Base-by-base conservation (phyloP, 306 rosid species). In the Citrullus amarus region DNA sequence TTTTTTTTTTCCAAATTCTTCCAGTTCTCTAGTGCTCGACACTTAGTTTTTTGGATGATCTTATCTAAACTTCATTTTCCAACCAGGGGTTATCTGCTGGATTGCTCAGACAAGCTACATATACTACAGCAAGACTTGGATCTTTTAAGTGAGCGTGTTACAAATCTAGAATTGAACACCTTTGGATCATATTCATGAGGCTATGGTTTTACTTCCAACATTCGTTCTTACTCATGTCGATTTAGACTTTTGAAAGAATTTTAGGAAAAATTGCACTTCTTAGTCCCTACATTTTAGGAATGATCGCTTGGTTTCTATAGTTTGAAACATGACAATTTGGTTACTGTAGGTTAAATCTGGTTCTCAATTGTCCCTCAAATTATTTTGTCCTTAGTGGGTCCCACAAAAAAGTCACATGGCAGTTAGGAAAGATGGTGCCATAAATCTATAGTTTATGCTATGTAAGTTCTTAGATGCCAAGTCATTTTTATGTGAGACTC, bases 101-200 rank as follows among this genome's bases (percentile, higher is more conserved):
- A 77, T 78, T 94, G 38, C 92, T 94, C 78, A 90, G 98, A 83
- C 98, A 94, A 83, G 98, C 98, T 77, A 94, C 98, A 1, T 94
- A 94, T 84, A 94, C 98, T 83, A 94, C 97, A 57, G 95, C 98
- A 46, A 93, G 98, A 9, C 98, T 94, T 81, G 98, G 98, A 84
- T 85, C 98, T 34, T 94, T 94, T 83, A 92, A 63, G 97, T 90
- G 83, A 90, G 96, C 78, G 50, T 69, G 41, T 84, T 54, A 36
- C 22, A 30, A 67, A 38, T 39, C 63, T 58, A 34, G 34, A 76
- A 76, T 56, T 57, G 34, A 56, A 76, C 16, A 38, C 22, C 28
- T 30, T 8, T 74, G 62, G 46, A 51, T 30, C 41, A 56, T 53
- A 53, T 38, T 50, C 22, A 53, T 66, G 51, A 38, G 73, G 51